These are phyloP conservation scores for Colletotrichum gloeosporioides DNA, from an alignment of 2,329 filamentous ascomycete species.

Conservation along the genomic window DNA sequence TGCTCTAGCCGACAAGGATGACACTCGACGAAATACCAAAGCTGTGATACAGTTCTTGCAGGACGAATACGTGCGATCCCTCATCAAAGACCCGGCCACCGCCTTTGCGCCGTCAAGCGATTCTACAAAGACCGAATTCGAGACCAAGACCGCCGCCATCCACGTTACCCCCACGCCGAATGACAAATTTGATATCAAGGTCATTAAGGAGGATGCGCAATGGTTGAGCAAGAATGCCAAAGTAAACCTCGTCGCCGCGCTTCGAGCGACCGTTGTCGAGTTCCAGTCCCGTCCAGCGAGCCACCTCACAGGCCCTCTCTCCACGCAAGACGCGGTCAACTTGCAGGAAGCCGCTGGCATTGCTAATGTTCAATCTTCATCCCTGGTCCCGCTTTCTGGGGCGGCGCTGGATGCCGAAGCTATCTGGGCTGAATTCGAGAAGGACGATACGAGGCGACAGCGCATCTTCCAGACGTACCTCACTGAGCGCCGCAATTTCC, in stretches of 20 bases:
- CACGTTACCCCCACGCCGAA: slow-evolving; percentile 75
- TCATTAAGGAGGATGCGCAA: slow-evolving; percentile 82
- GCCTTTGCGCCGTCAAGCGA: slow-evolving; percentile 69
- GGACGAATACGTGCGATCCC: slow-evolving; percentile 69
- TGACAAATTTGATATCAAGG: slow-evolving; percentile 73
- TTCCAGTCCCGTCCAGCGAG: slow-evolving; percentile 80
- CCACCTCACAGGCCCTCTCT: slow-evolving; percentile 74
- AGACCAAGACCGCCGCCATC: slow-evolving; percentile 86
- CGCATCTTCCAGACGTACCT: slow-evolving; percentile 77
- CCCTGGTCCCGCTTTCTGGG: slow-evolving; percentile 60
- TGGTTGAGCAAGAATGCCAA: slow-evolving; percentile 83
- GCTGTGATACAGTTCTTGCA: slow-evolving; percentile 73
- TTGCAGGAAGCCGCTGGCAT: slow-evolving; percentile 76
- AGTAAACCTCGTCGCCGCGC: slow-evolving; percentile 81
- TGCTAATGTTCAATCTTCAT: slow-evolving; percentile 62
- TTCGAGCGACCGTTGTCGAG: slow-evolving; percentile 83
- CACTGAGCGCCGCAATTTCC: slow-evolving; percentile 71
- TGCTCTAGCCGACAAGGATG: slow-evolving; percentile 61
- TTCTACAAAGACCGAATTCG: slow-evolving; percentile 74
- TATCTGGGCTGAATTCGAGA: slow-evolving; percentile 65
- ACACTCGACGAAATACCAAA: slow-evolving; percentile 56
- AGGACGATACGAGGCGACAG: slow-evolving; percentile 64
- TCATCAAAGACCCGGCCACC: slow-evolving; percentile 72
- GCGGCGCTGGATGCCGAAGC: slow-evolving; percentile 58
- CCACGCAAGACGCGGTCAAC: slow-evolving; percentile 78